Percentiles rank a stretch among this genome's conserved stretches.
phyloP scores from a whole-genome alignment of 2,329 filamentous ascomycete genomes.

The Zymoseptoria passerinii region DNA sequence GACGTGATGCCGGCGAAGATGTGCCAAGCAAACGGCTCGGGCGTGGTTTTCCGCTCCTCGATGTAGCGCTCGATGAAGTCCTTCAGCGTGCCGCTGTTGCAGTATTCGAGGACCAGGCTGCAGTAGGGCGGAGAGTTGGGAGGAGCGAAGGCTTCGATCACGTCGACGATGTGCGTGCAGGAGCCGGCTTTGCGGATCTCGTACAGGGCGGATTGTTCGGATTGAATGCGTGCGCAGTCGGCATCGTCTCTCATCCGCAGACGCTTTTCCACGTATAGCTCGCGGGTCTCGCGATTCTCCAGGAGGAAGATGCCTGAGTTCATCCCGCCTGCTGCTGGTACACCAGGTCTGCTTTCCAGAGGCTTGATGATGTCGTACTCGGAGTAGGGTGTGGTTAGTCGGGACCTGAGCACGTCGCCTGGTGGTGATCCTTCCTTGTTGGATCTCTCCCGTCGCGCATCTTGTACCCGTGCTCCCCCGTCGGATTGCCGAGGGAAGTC shows the following conservation, averaged over 20 bases:
- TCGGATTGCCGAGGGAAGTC: background rate
- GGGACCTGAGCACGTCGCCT: background rate
- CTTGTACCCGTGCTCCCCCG: background rate
- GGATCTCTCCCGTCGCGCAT: background rate
- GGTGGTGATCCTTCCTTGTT: background rate
- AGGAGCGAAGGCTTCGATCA: slow-evolving; percentile 9
- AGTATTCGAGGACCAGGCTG: slow-evolving; percentile 16
- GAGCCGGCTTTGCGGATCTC: slow-evolving; percentile 6
- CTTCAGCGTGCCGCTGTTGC: slow-evolving; percentile 12
- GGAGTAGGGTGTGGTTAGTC: background rate
- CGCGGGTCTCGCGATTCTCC: background rate
- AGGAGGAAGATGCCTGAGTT: slow-evolving; percentile 10
- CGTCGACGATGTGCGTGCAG: slow-evolving; percentile 5
- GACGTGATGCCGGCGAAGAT: slow-evolving; percentile 7
- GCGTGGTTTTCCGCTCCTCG: background rate
- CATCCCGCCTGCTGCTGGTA: slow-evolving; percentile 2
- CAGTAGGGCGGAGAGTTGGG: background rate
- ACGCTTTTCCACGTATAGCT: slow-evolving; percentile 12
- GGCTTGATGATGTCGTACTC: slow-evolving; percentile 7
- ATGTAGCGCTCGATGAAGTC: slow-evolving; percentile 10
- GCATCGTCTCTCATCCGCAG: background rate
- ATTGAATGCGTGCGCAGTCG: background rate
- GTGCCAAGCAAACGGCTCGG: slow-evolving; percentile 14
- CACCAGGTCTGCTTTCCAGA: background rate
- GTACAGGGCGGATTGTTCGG: slow-evolving; percentile 10